Percentiles rank a stretch among this genome's conserved stretches.
These are phyloP conservation scores for Aspergillus phoenicis DNA, from an alignment of 2,329 filamentous ascomycete genomes.

Conservation along the genomic window DNA sequence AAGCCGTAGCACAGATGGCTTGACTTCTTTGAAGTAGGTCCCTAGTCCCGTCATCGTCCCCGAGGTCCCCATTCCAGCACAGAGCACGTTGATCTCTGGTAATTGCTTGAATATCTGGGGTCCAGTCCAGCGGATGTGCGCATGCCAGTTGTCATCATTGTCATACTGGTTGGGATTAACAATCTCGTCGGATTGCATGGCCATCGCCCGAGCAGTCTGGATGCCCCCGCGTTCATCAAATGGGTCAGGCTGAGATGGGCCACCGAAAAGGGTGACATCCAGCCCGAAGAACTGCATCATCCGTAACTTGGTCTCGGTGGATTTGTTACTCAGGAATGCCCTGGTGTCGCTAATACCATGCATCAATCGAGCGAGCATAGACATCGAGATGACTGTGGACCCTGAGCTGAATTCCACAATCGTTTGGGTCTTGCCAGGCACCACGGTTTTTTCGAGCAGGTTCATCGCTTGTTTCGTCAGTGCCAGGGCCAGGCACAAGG, in stretches of 20 bases:
- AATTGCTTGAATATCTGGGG: conserved; percentile 60
- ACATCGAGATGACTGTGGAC: conserved; percentile 64
- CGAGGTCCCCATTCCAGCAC: conserved; percentile 61
- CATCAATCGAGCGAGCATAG: conserved; percentile 56
- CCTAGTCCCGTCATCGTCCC: conserved; percentile 56
- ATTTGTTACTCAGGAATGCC: conserved; percentile 64
- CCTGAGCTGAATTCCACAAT: conserved; percentile 65
- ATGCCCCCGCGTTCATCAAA: conserved; percentile 58
- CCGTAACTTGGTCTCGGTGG: conserved; percentile 55
- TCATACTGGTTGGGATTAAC: conserved; percentile 62
- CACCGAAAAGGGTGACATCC: conserved; percentile 60
- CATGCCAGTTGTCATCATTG: conserved; percentile 48
- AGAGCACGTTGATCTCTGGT: conserved; percentile 59
- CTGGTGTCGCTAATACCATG: conserved; percentile 55
- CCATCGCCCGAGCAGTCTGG: conserved; percentile 49
- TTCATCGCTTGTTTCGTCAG: conserved; percentile 48
- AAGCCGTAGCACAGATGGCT: conserved; percentile 41
- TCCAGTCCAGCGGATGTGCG: conserved; percentile 62
- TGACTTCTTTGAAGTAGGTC: conserved; percentile 52
- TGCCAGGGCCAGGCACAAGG: neutral
- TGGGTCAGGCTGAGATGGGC: conserved; percentile 61
- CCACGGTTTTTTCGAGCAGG: conserved; percentile 50
- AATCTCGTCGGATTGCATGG: conserved; percentile 45
- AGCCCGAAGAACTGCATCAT: conserved; percentile 64
- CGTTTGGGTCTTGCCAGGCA: conserved; percentile 50